Base-by-base conservation (phyloP, 148 eudicot species). In the Vaccinium macrocarpon region DNA sequence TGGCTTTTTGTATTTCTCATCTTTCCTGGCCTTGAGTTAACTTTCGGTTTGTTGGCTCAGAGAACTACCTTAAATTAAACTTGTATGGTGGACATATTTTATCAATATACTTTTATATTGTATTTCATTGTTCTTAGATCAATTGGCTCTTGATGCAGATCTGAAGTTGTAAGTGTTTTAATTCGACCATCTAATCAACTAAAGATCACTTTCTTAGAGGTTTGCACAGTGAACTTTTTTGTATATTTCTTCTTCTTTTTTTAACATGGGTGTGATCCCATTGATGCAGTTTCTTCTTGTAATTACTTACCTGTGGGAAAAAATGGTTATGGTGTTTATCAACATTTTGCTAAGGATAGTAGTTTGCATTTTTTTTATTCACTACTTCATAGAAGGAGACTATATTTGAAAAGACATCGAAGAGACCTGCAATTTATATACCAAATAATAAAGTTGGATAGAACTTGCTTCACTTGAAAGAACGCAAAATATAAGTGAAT, bases 151-250 rank as follows among this genome's bases (percentile, higher is more conserved):
- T 86, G 59, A 75, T 61, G 76, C 94, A 95, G 99, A 90, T 93
- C 86, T 73, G 98, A 97, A 90, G 98, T 95, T 83, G 35, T 97
- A 72, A 95, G 95, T 89, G 98, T 97, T 77, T 81, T 97, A 84
- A 86, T 88, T 82, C 93, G 93, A 87, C 90, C 98, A 56, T 88
- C 96, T 78, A 97, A 94, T 91, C 93, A 91, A 85, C 94, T 97
- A 66, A 97, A 97, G 91, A 93, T 97, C 88, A 97, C 98, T 82
- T 97, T 97, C 91, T 90, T 97, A 81, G 99, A 97, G 99, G 99
- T 97, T 85, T 59, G 91, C 89, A 68, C 50, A 19, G 12, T 19
- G 73, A 13, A 27, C 5, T 68, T 38, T 68, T 15, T 66, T 66
- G 72, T 66, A 66, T 66, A 68, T 29, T 27, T 2, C 38, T 2